These are phyloP conservation scores for Gymnopilus junonius DNA, from an alignment of 768 basidiomycete genomes.

Conservation along the genomic window DNA sequence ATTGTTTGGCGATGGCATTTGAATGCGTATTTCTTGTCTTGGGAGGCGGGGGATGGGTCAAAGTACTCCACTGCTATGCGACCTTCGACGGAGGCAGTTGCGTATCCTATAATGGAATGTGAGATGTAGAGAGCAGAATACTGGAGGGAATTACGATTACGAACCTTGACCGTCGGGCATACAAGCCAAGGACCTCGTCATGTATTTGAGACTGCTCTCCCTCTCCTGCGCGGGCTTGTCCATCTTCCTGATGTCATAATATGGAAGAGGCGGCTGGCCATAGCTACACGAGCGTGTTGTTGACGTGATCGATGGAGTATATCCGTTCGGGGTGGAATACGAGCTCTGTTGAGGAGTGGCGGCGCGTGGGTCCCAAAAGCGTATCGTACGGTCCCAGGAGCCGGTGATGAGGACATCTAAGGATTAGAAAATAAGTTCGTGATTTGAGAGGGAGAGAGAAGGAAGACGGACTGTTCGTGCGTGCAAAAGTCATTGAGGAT, in stretches of 20 bases:
- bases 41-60: slow-evolving; percentile 74
- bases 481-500: slow-evolving; percentile 74
- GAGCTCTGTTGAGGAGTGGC: slow-evolving; percentile 59
- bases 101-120: slow-evolving; percentile 65
- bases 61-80: slow-evolving; percentile 98
- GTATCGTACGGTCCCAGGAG: slow-evolving; percentile 91
- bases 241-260: slow-evolving; percentile 91
- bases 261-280: slow-evolving; percentile 89
- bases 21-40: slow-evolving; percentile 93
- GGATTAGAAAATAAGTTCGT: not conserved
- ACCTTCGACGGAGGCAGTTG: slow-evolving; percentile 92
- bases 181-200: slow-evolving; percentile 89
- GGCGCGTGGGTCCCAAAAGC: slow-evolving; percentile 85
- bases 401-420: slow-evolving; percentile 82
- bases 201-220: slow-evolving; percentile 94
- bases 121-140: not conserved
- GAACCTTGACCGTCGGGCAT: slow-evolving; percentile 92
- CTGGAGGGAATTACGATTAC: slow-evolving; percentile 13
- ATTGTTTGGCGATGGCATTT: slow-evolving; percentile 94
- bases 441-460: not conserved
- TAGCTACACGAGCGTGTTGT: slow-evolving; percentile 87
- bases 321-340: slow-evolving; percentile 77
- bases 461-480: slow-evolving; percentile 59
- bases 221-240: slow-evolving; percentile 73
- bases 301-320: slow-evolving; percentile 81